A percentile compares a stretch with the other conserved stretches of the same genome.
Conservation (phyloP, 805 yeast genomes). For the Lipomyces spencermartinsiae region DNA sequence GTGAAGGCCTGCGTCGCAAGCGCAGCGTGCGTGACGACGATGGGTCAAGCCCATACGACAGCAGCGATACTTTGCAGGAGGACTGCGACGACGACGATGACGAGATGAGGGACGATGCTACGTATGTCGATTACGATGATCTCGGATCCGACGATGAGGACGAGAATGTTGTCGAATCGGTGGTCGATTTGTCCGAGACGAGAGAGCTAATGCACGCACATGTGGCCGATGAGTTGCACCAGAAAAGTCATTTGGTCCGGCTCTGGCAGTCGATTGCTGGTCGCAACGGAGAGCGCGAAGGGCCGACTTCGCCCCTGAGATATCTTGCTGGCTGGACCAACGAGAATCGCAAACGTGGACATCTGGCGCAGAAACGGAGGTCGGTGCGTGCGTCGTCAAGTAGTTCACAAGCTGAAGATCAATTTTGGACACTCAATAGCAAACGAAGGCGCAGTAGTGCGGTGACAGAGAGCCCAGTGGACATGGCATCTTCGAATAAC, state of each 20-base stretch:
- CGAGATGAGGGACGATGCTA: not conserved
- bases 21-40: not conserved
- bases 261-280: conserved; percentile 10
- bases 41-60: not conserved
- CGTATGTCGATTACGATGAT: conserved; percentile 3
- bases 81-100: not conserved
- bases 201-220: not conserved
- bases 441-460: conserved; percentile 10
- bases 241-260: not conserved
- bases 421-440: not conserved
- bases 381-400: not conserved
- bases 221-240: not conserved
- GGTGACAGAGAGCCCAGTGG: not conserved
- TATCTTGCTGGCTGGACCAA: conserved; percentile 12
- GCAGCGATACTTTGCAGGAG: not conserved
- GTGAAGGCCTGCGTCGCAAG: conserved; percentile 3
- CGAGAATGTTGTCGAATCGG: conserved; percentile 3
- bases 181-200: conserved; percentile 1
- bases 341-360: not conserved
- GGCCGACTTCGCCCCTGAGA: conserved; percentile 1
- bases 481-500: conserved; percentile 8
- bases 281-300: not conserved
- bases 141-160: conserved; percentile 11
- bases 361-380: conserved; percentile 9
- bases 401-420: not conserved